phyloP scores from a whole-genome alignment of 2,329 filamentous ascomycete genomes.

The Epicoccum sorghinum region DNA sequence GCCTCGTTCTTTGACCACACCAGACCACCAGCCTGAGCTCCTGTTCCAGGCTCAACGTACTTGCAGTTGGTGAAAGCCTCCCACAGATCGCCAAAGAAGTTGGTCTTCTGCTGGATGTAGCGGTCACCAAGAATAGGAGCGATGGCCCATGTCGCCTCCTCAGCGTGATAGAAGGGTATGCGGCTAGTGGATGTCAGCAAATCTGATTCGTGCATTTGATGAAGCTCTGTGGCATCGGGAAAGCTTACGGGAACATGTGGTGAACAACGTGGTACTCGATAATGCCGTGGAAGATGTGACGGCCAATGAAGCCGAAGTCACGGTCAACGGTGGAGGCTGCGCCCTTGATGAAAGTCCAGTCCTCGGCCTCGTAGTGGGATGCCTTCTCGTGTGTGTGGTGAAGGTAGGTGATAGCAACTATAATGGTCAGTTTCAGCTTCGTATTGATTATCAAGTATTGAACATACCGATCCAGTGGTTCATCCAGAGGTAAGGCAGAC shows the following conservation, averaged over 20 bases:
- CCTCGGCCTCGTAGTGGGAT: constrained; percentile 63
- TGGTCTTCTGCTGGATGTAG: constrained; percentile 30
- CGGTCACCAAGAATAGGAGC: constrained; percentile 30
- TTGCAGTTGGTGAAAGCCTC: constrained; percentile 30
- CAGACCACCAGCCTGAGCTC: constrained; percentile 20
- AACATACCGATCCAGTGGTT: constrained; percentile 66
- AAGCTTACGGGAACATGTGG: constrained; percentile 61
- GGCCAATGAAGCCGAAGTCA: constrained; percentile 68
- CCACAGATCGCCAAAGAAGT: constrained; percentile 32
- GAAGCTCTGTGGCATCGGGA: neutral
- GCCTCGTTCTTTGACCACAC: constrained; percentile 20
- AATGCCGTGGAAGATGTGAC: constrained; percentile 70
- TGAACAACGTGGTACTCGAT: constrained; percentile 69
- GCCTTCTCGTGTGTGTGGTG: constrained; percentile 69
- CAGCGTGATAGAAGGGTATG: constrained; percentile 37
- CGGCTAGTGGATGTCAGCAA: constrained; percentile 23
- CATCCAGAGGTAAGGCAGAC: constrained; percentile 71
- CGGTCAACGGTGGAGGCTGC: constrained; percentile 69
- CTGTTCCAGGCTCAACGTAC: constrained; percentile 29
- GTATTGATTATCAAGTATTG: neutral
- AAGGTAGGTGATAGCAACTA: constrained; percentile 74
- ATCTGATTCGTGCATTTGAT: neutral
- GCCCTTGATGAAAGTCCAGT: constrained; percentile 68
- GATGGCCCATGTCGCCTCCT: constrained; percentile 35
- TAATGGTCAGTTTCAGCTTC: neutral